Evolutionary conservation across 352 stramenopile species (phyloP).

Genomic region (Phytophthora kernoviae): DNA sequence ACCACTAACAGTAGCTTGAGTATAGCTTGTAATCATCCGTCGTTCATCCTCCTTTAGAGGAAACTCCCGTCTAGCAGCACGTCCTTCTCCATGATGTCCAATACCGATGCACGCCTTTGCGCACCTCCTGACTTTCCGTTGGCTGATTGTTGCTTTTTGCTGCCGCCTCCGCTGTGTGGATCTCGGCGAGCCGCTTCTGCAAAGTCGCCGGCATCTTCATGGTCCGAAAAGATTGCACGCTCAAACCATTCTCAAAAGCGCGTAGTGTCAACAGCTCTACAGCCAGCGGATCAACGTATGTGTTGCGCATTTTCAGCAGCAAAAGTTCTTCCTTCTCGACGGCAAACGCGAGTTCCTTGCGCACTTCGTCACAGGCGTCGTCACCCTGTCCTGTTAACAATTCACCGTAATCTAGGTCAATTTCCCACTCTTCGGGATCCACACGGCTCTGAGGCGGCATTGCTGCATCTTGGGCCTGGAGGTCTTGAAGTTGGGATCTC

Average conservation of each 20-base stretch:
- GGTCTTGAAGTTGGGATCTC: slow-evolving; percentile 74
- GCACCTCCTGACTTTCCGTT: slow-evolving; percentile 1
- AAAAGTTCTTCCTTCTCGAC: slow-evolving; percentile 81
- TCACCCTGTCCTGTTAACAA: slow-evolving; percentile 68
- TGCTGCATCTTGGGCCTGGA: slow-evolving; percentile 64
- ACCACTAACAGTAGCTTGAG: slow-evolving; percentile 17
- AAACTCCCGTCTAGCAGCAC: slow-evolving; percentile 47
- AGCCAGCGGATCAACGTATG: slow-evolving; percentile 70
- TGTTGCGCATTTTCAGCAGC: slow-evolving; percentile 86
- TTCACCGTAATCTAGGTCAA: slow-evolving; percentile 90
- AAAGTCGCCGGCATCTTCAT: slow-evolving; percentile 72
- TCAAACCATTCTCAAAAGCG: slow-evolving; percentile 66
- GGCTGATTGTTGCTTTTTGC: slow-evolving; percentile 16
- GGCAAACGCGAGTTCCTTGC: slow-evolving; percentile 80
- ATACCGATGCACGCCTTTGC: slow-evolving; percentile 43
- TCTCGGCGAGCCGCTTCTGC: slow-evolving; percentile 74
- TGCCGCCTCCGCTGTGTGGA: slow-evolving; percentile 45
- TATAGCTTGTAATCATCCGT: slow-evolving; percentile 38
- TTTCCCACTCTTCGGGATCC: slow-evolving; percentile 79
- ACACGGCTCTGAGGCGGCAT: slow-evolving; percentile 63
- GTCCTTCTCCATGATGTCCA: slow-evolving; percentile 75
- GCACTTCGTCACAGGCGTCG: slow-evolving; percentile 88
- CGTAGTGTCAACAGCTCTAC: slow-evolving; percentile 79
- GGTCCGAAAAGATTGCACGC: slow-evolving; percentile 82
- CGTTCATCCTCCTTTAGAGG: slow-evolving; percentile 68